Conservation (phyloP, 2,329 filamentous ascomycete genomes). For the Aureobasidium sp. region DNA sequence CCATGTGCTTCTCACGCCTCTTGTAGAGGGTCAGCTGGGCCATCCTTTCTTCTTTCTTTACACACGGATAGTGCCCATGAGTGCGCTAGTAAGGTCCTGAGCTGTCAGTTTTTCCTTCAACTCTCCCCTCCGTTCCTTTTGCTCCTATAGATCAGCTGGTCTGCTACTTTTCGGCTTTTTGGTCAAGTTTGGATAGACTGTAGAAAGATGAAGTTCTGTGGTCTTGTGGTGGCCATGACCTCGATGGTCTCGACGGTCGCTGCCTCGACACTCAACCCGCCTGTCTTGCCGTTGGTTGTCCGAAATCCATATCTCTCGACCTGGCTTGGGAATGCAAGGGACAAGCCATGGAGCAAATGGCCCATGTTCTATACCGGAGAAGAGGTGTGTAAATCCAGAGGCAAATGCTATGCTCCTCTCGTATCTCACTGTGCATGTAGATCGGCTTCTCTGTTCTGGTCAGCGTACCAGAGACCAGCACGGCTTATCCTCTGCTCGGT, state of each 20-base stretch:
- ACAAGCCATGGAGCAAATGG: slow-evolving; percentile 74
- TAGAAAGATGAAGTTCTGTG: slow-evolving; percentile 21
- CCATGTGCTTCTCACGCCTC: slow-evolving; percentile 11
- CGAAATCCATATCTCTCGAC: slow-evolving; percentile 47
- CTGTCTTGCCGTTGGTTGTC: slow-evolving; percentile 45
- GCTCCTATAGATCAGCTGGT: slow-evolving; percentile 1
- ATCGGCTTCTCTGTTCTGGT: slow-evolving; percentile 59
- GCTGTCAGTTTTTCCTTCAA: neutral
- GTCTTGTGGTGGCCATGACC: slow-evolving; percentile 2
- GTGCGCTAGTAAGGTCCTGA: slow-evolving; percentile 13
- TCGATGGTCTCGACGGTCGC: slow-evolving; percentile 20
- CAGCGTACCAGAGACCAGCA: slow-evolving; percentile 51
- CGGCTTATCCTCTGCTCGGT: slow-evolving; percentile 58
- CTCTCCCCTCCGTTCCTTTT: neutral
- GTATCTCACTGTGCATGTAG: slow-evolving; percentile 27
- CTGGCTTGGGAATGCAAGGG: slow-evolving; percentile 58
- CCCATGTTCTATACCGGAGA: slow-evolving; percentile 77
- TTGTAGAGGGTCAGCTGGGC: neutral
- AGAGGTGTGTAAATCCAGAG: slow-evolving; percentile 38
- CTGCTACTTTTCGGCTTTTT: neutral
- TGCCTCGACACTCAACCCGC: slow-evolving; percentile 50
- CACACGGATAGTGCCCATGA: slow-evolving; percentile 5
- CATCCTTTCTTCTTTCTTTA: neutral
- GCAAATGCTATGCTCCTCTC: neutral
- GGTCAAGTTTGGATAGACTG: neutral